phyloP scores from a whole-genome alignment of 1,284 basidiomycete genomes.

The Phenoliferia sp. region DNA sequence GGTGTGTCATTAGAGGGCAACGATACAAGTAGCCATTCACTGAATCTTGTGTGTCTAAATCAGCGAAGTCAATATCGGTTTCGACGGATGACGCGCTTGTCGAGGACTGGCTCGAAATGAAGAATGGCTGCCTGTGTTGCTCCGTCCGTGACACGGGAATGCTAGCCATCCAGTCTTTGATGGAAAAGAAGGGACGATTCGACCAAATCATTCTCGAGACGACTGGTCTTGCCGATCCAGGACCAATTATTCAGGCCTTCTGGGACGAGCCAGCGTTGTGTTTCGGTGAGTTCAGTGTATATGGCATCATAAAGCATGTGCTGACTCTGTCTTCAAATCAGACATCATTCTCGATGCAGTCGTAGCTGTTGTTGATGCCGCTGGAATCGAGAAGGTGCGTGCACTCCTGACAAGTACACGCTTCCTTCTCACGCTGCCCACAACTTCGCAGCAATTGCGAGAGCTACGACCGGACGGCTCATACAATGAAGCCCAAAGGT shows the following conservation, averaged over 20 bases:
- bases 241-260: slow-evolving; percentile 45
- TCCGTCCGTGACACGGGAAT: slow-evolving; percentile 86
- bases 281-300: slow-evolving; percentile 14
- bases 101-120: slow-evolving; percentile 76
- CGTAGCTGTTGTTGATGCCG: slow-evolving; percentile 80
- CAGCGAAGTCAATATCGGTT: slow-evolving; percentile 56
- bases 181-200: slow-evolving; percentile 62
- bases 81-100: slow-evolving; percentile 45
- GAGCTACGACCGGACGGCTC: slow-evolving; percentile 63
- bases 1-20: slow-evolving; percentile 33
- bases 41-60: slow-evolving; percentile 17
- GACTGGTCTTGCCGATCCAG: slow-evolving; percentile 88
- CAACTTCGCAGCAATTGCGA: slow-evolving; percentile 65
- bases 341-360: slow-evolving; percentile 81
- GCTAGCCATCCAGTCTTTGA: slow-evolving; percentile 71
- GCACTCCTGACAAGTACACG: neutral
- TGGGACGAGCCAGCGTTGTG: slow-evolving; percentile 31
- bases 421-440: neutral
- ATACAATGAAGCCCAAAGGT: slow-evolving; percentile 58
- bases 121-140: slow-evolving; percentile 91
- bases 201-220: slow-evolving; percentile 91
- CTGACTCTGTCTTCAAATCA: slow-evolving; percentile 55
- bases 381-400: slow-evolving; percentile 25
- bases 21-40: neutral
- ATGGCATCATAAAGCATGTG: slow-evolving; percentile 56